A percentile compares a stretch with the other conserved stretches of the same genome.
Conservation (phyloP, 345 rosid species). For the Eucalyptus globulus region DNA sequence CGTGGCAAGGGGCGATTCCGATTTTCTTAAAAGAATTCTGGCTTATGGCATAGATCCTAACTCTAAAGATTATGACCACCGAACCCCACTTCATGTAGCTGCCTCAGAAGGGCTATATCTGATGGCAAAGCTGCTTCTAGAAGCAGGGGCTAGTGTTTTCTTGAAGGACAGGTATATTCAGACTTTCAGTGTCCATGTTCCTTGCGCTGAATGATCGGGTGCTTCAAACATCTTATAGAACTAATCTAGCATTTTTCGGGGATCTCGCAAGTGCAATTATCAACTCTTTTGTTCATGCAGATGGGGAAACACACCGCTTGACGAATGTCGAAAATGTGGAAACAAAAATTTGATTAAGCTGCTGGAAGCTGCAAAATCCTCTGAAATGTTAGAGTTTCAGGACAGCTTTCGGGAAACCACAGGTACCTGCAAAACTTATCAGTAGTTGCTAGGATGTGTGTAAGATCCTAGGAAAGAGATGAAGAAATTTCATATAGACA, state of each 20-base stretch:
- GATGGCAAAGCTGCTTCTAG: conserved; percentile 67
- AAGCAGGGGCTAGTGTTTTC: conserved; percentile 73
- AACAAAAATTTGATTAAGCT: conserved; percentile 76
- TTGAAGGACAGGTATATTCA: conserved; percentile 64
- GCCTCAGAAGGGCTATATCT: conserved; percentile 75
- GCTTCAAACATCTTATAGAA: background rate
- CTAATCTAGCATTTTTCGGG: background rate
- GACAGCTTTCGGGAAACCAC: conserved; percentile 11
- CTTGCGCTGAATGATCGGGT: background rate
- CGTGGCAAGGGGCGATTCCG: conserved; percentile 69
- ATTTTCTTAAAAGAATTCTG: conserved; percentile 61
- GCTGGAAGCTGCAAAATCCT: conserved; percentile 51
- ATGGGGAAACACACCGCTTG: conserved; percentile 87
- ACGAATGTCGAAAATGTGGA: conserved; percentile 60
- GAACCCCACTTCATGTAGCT: conserved; percentile 91
- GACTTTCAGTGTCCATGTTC: background rate
- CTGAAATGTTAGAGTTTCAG: conserved; percentile 23
- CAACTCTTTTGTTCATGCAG: conserved; percentile 14
- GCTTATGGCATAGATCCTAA: conserved; percentile 71
- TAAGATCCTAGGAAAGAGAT: background rate
- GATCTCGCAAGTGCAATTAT: background rate
- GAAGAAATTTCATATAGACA: background rate
- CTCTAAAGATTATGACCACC: conserved; percentile 74
- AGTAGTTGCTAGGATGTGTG: background rate
- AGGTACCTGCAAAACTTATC: conserved; percentile 22